Evolutionary conservation across 768 basidiomycete genomes (phyloP), one percentile per base, ranked within the genome.

Genomic region (Tricholoma flavovirens): DNA sequence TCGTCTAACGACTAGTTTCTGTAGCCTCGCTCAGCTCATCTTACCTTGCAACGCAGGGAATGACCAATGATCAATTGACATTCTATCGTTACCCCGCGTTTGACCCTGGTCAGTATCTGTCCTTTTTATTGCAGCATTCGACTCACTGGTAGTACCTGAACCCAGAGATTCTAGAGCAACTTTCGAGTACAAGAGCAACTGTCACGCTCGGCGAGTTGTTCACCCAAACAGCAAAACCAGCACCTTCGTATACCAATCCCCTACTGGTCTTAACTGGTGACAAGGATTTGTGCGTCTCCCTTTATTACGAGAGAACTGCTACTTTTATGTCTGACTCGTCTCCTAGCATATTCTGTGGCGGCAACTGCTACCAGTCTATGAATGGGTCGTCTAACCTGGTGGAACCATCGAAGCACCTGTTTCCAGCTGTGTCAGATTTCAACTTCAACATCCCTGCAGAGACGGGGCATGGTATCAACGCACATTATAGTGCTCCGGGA

Each of bases 261-360:
- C 46, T 65, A n/a, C 58, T 62, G 24, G 59, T 65, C 24, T 56
- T 65, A n/a, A 63, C 64, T 21, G 67, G 67, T 21, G 65, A 66
- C 21, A 64, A 56, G 35, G 65, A 64, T 33, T 62, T 59, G 66
- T 66, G 55, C 51, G 63, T 56, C n/a, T n/a, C n/a, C n/a, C n/a
- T n/a, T n/a, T n/a, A n/a, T n/a, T n/a, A n/a, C 17, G 11, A 42
- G 7, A n/a, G 17, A 17, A n/a, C 38, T 40, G 2, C 15, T 17
- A 5, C 15, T 5, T 46, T 54, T 10, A 49, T 40, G 32, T 17
- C 30, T n/a, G 7, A 30, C 14, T 36, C n/a, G 15, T 24, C 33
- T 19, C 11, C 5, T 49, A 64, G 64, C 50, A 51, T 59, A 1
- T 59, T 59, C 30, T 64, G 64, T 48, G 61, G 58, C 5, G 61